These are phyloP conservation scores for Funneliformis mosseae DNA, from an alignment of 192 early-diverging fungal species.

Conservation along the genomic window DNA sequence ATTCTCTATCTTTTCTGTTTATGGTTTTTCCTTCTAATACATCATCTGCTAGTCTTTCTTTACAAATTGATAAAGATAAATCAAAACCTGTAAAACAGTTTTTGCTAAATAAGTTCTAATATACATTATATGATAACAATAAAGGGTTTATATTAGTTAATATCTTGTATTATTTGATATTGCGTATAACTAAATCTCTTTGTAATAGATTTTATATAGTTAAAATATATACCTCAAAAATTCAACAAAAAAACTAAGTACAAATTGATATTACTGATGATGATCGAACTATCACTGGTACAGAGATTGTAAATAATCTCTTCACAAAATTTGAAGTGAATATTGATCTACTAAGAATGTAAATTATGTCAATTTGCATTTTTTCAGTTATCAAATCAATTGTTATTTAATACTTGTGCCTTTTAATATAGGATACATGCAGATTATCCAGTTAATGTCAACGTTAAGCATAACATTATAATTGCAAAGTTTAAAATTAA, in stretches of 20 bases:
- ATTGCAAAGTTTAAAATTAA: conserved; percentile 1
- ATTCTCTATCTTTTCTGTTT: too few species aligned
- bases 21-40: too few species aligned
- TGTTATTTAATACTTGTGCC: neutral
- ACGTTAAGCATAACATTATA: neutral
- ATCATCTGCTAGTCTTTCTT: neutral
- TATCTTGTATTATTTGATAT: conserved; percentile 19
- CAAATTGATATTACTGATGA: conserved; percentile 1
- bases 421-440: neutral
- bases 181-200: conserved; percentile 7
- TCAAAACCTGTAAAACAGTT: too few species aligned
- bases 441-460: neutral
- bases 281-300: neutral
- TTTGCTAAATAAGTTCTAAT: neutral
- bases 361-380: neutral
- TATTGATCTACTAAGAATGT: conserved; percentile 1
- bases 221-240: neutral
- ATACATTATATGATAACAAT: neutral
- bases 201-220: conserved; percentile 5
- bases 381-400: conserved; percentile 4
- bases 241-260: neutral
- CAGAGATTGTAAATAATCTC: conserved; percentile 16
- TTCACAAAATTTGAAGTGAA: neutral
- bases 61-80: neutral
- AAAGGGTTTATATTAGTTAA: neutral